These are phyloP conservation scores for Jackrogersella minutella DNA, from an alignment of 495 filamentous ascomycete species.

Conservation along the genomic window DNA sequence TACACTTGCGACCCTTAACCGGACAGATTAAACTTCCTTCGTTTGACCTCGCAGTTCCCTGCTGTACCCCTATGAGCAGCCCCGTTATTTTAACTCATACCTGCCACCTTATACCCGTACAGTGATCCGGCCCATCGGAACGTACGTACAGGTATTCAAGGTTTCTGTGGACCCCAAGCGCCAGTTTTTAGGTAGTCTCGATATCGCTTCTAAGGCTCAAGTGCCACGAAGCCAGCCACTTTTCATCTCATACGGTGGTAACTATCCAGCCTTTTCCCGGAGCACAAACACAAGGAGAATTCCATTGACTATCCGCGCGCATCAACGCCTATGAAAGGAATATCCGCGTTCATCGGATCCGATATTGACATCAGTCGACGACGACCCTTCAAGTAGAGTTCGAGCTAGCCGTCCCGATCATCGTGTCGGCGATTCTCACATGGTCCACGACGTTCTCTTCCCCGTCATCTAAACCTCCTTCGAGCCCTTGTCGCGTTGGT, in stretches of 20 bases:
- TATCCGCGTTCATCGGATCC: not conserved
- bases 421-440: slow-evolving; percentile 8
- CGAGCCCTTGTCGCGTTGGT: slow-evolving; percentile 17
- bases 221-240: slow-evolving; percentile 25
- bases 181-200: slow-evolving; percentile 7
- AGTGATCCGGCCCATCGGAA: not conserved
- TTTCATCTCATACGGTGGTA: slow-evolving; percentile 9
- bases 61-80: slow-evolving; percentile 10
- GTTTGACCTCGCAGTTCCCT: not conserved
- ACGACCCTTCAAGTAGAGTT: slow-evolving; percentile 15
- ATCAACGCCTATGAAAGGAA: slow-evolving; percentile 6
- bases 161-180: slow-evolving; percentile 12
- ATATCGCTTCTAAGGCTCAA: slow-evolving; percentile 9
- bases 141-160: slow-evolving; percentile 7
- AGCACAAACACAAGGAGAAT: slow-evolving; percentile 6
- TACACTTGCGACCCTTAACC: not conserved
- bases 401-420: not conserved
- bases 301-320: slow-evolving; percentile 7
- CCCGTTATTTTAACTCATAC: slow-evolving; percentile 11
- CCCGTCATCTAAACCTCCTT: not conserved
- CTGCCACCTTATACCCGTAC: slow-evolving; percentile 6
- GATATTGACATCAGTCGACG: not conserved
- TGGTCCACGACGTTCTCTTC: slow-evolving; percentile 9
- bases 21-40: slow-evolving; percentile 11
- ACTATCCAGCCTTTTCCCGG: slow-evolving; percentile 3